A percentile compares a stretch with the other conserved stretches of the same genome.
Conservation (phyloP, 768 basidiomycete species). For the Pleurotus pulmonarius region DNA sequence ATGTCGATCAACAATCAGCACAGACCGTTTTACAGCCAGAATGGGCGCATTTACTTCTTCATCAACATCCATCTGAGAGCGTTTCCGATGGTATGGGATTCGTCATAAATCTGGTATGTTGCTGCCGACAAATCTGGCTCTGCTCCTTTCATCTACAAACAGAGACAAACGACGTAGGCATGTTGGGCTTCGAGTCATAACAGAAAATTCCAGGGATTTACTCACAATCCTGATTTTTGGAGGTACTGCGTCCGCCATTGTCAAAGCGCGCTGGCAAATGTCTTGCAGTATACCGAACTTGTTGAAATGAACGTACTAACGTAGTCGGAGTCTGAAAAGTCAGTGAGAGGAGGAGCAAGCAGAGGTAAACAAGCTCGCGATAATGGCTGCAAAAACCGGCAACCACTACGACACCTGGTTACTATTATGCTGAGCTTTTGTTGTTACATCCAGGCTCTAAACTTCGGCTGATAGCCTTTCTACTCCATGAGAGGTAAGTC, state of each 20-base stretch:
- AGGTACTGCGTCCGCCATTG: constrained; percentile 34
- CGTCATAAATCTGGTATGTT: constrained; percentile 89
- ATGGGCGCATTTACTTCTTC: constrained; percentile 75
- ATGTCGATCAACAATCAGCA: constrained; percentile 7
- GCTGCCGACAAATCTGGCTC: constrained; percentile 79
- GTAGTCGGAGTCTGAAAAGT: too few species aligned
- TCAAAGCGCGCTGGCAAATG: constrained; percentile 1
- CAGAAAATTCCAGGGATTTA: background rate
- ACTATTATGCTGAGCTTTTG: too few species aligned
- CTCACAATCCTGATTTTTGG: constrained; percentile 40
- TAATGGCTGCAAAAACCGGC: too few species aligned
- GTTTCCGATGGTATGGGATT: constrained; percentile 96
- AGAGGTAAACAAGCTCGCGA: too few species aligned
- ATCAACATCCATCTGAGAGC: constrained; percentile 96
- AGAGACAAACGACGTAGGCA: constrained; percentile 9
- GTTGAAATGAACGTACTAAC: too few species aligned
- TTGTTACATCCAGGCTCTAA: too few species aligned
- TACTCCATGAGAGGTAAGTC: background rate
- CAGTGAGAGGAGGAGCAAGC: too few species aligned
- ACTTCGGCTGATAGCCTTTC: too few species aligned
- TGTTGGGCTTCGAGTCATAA: too few species aligned
- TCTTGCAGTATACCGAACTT: too few species aligned
- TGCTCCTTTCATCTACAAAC: constrained; percentile 76
- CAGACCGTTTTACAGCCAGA: background rate
- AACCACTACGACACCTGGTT: too few species aligned